A percentile compares a stretch with the other conserved stretches of the same genome.
These are phyloP conservation scores for Parathielavia hyrcaniae DNA, from an alignment of 495 filamentous ascomycete genomes.

Conservation along the genomic window DNA sequence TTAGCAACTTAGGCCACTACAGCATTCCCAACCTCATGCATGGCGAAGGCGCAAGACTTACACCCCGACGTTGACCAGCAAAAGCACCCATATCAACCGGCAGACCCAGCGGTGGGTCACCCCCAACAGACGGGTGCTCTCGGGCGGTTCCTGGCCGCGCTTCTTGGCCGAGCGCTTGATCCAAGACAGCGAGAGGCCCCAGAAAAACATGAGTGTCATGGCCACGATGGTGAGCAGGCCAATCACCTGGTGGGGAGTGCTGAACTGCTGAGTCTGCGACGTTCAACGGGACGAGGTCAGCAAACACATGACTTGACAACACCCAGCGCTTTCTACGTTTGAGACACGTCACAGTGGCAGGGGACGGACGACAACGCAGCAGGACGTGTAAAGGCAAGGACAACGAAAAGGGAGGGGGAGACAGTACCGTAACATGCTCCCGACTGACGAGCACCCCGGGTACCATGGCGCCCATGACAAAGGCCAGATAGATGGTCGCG, in stretches of 20 bases:
- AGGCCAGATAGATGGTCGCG: conserved; percentile 39
- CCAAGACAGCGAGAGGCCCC: conserved; percentile 47
- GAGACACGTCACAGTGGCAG: not conserved
- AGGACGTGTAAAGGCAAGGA: too few relatives aligned
- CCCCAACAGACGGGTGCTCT: conserved; percentile 9
- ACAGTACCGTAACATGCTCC: conserved; percentile 48
- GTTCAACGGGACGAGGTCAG: not conserved
- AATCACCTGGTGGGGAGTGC: conserved; percentile 53
- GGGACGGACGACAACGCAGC: not conserved
- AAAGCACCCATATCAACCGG: conserved; percentile 27
- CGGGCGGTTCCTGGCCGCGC: conserved; percentile 32
- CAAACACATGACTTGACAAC: not conserved
- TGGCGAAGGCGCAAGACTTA: conserved; percentile 15
- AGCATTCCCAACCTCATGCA: not conserved
- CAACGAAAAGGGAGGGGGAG: not conserved
- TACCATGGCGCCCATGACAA: conserved; percentile 44
- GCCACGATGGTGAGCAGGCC: conserved; percentile 48
- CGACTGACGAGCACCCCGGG: conserved; percentile 47
- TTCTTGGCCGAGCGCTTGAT: conserved; percentile 41
- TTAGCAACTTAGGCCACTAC: not conserved
- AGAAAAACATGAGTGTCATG: conserved; percentile 43
- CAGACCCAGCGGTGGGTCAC: conserved; percentile 23
- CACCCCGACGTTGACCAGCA: conserved; percentile 31
- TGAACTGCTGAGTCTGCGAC: conserved; percentile 44
- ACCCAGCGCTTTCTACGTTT: not conserved